Evolutionary conservation across 352 stramenopile genomes (phyloP), one percentile per base, ranked within the genome.

Genomic region (Phytophthora hybrid): DNA sequence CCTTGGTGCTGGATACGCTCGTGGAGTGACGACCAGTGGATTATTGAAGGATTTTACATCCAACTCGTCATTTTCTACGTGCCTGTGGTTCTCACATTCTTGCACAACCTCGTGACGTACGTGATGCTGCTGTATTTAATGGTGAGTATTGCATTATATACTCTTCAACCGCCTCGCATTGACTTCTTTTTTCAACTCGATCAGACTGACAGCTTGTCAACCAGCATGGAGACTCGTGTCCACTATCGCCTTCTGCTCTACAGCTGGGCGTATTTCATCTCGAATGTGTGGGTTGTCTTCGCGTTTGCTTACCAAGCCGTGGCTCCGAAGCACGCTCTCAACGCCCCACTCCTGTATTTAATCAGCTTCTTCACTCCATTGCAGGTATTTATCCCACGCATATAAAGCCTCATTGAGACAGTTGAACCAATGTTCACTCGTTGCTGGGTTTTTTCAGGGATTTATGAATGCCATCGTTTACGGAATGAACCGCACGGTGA

Each of bases 1-100:
- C 85, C 85, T 7, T 94, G 88, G 87, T 94, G 88, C 59, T 93
- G 88, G 88, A 79, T 94, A 59, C 85, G 85, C n/a, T 79, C 79
- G 29, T 94, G 84, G 84, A 91, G 71, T 75, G 77, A 83, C 53
- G 81, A 76, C 57, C 66, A 85, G 54, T 94, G 88, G 85, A 78
- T 67, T 3, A 6, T 59, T 1, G 60, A 76, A 26, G 85, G 76
- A 13, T 90, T 92, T 39, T 81, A 84, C 63, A 56, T 90, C n/a
- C 84, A 94, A 55, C 66, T 94, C 23, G 66, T 77, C 23, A 63
- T 91, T 46, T 91, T 93, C 60, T 93, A 93, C 76, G 63, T 55
- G 1, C 88, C 85, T 0, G 62, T 93, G 3, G 44, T 82, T n/a
- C 34, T 87, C 9, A 71, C 80, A 2, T 82, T 91, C 51, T 39